phyloP scores from a whole-genome alignment of 768 basidiomycete genomes.

The Erythrobasidium yunnanense region DNA sequence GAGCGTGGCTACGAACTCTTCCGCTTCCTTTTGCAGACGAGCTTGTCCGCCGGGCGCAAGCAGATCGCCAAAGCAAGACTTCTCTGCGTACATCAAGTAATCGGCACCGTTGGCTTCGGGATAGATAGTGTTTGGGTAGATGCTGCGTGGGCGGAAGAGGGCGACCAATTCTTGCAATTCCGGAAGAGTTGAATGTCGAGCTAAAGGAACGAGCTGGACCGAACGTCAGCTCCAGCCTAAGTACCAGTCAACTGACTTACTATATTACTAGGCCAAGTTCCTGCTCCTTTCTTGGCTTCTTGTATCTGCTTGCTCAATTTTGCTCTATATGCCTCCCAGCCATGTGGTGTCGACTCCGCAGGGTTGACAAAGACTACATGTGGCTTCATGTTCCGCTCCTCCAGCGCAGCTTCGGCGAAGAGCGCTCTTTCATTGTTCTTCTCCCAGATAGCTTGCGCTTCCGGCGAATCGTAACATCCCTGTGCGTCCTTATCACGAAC shows the following conservation, averaged over 20 bases:
- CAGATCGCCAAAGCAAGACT: conserved; percentile 53
- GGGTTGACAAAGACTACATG: conserved; percentile 74
- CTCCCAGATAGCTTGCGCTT: conserved; percentile 19
- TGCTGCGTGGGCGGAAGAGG: conserved; percentile 62
- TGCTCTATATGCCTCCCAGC: conserved; percentile 49
- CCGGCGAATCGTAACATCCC: conserved; percentile 28
- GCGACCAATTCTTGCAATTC: conserved; percentile 71
- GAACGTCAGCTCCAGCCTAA: background rate
- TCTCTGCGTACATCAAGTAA: conserved; percentile 55
- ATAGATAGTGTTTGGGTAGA: conserved; percentile 70
- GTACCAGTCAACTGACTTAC: conserved; percentile 43
- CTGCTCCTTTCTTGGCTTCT: conserved; percentile 37
- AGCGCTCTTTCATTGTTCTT: conserved; percentile 25
- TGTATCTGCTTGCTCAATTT: conserved; percentile 41
- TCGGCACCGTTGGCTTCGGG: conserved; percentile 52
- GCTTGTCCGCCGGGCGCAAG: conserved; percentile 44
- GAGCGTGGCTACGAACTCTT: background rate
- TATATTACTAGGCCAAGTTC: conserved; percentile 51
- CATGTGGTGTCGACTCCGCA: conserved; percentile 55
- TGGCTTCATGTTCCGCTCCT: conserved; percentile 33
- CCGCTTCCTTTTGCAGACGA: conserved; percentile 37
- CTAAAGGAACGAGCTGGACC: conserved; percentile 63
- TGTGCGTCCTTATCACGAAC: conserved; percentile 29
- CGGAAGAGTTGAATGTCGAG: conserved; percentile 74
- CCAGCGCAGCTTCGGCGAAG: conserved; percentile 27